Evolutionary conservation across 1,284 basidiomycete species (phyloP), one percentile per base, ranked within the genome.

Genomic region (Microbotryum lychnidis-dioicae): DNA sequence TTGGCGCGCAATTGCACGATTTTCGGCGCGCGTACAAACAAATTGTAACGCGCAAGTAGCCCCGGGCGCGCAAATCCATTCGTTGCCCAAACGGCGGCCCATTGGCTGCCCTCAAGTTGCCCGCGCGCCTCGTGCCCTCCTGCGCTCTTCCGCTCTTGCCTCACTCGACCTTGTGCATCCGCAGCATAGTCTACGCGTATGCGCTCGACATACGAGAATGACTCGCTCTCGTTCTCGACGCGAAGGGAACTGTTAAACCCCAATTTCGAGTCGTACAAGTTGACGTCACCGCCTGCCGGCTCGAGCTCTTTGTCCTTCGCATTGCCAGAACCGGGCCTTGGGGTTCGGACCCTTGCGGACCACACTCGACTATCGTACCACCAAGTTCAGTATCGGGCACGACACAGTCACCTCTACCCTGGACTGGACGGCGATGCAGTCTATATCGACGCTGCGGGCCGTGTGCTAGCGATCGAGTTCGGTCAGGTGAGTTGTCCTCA

Each of bases 261-360:
- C 3, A 87, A 86, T 68, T 91, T 91, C 65, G 87, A 91, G 68
- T 85, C 86, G 1, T 91, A 91, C 75, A 88, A 83, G 72, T 79
- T 91, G 29, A 59, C 53, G 23, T 62, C 29, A 56, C 21, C 54
- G 18, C 29, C 45, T 56, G 54, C 31, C 10, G 54, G 37, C 42
- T 20, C 54, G 21, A 37, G 12, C 37, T 14, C 27, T 6, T 1
- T 18, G 54, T 63, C 57, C n/a, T 44, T 54, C 47, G n/a, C 63
- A 7, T 64, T 65, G 25, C 31, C 55, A 1, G 23, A 42, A 3
- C 59, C 59, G 0, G 58, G 58, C 23, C 59, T 68, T 54, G 27
- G 46, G 20, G 53, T 56, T 14, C 44, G 60, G 9, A 21, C 56
- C 1, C 49, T 68, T 7, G 49, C 53, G 1, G 61, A 62, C 31